Conservation (phyloP, 2,329 filamentous ascomycete genomes). For the Macroventuria anomochaeta region DNA sequence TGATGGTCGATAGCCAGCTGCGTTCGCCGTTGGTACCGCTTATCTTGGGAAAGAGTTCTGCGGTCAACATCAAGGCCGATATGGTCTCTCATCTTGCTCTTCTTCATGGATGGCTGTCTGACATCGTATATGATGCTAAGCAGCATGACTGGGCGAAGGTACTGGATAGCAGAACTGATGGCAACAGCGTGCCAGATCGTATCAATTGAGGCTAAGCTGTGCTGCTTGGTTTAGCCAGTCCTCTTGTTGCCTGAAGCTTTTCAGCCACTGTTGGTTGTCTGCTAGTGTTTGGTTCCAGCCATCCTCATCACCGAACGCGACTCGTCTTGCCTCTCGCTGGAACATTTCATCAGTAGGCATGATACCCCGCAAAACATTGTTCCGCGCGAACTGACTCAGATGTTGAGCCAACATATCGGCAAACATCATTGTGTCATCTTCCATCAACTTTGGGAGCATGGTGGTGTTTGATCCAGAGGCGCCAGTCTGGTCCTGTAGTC, state of each 20-base stretch:
- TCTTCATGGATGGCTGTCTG: constrained; percentile 1
- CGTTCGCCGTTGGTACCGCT: not conserved
- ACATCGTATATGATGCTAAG: constrained; percentile 7
- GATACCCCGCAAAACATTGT: constrained; percentile 44
- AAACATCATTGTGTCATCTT: constrained; percentile 39
- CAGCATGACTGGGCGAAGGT: not conserved
- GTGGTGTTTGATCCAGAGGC: not conserved
- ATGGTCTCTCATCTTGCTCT: not conserved
- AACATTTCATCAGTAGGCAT: constrained; percentile 58
- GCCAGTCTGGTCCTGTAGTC: not conserved
- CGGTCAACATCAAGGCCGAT: constrained; percentile 1
- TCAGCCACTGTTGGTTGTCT: constrained; percentile 48
- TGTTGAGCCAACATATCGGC: constrained; percentile 53
- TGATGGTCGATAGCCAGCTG: not conserved
- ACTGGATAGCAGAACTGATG: not conserved
- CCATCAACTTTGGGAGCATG: constrained; percentile 30
- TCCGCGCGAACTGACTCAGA: constrained; percentile 52
- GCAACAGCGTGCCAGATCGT: not conserved
- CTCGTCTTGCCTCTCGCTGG: constrained; percentile 52
- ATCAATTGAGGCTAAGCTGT: constrained; percentile 6
- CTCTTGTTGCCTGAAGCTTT: constrained; percentile 26
- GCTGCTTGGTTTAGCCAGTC: constrained; percentile 9
- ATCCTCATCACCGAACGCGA: constrained; percentile 54
- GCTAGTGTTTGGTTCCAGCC: constrained; percentile 53
- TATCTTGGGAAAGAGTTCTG: not conserved